Conservation (phyloP, 2,329 filamentous ascomycete genomes). For the Cladosporium sp. region DNA sequence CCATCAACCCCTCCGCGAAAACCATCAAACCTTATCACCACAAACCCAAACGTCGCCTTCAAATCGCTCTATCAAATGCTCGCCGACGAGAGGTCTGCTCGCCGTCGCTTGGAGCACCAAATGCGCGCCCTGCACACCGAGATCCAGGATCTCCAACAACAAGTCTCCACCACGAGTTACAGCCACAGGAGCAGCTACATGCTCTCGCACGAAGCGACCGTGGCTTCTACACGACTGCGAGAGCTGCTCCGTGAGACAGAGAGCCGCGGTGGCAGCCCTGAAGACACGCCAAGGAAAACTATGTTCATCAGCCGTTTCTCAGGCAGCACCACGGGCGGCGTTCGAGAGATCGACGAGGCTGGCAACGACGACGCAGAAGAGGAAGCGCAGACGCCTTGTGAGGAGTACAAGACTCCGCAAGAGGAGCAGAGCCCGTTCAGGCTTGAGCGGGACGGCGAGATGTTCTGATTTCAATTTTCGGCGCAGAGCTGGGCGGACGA, state of each 20-base stretch:
- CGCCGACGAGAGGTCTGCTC: conserved; percentile 31
- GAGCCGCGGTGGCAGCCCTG: conserved; percentile 10
- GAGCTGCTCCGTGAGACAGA: conserved; percentile 25
- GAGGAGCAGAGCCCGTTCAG: conserved; percentile 23
- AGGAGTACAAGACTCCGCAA: conserved; percentile 24
- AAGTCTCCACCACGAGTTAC: conserved; percentile 20
- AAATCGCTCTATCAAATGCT: conserved; percentile 33
- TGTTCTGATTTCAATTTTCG: conserved; percentile 19
- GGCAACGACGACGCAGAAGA: conserved; percentile 14
- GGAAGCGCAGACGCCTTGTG: conserved; percentile 21
- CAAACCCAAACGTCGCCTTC: conserved; percentile 21
- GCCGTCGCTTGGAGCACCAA: conserved; percentile 29
- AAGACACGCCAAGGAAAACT: conserved; percentile 7
- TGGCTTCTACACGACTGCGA: conserved; percentile 15
- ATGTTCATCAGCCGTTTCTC: conserved; percentile 4
- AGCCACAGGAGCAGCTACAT: conserved; percentile 24
- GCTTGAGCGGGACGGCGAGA: conserved; percentile 17
- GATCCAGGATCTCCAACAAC: conserved; percentile 27
- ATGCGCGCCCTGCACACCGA: conserved; percentile 24
- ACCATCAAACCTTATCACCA: conserved; percentile 4
- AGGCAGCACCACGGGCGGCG: conserved; percentile 8
- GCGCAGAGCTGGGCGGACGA: no score
- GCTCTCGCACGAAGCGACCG: conserved; percentile 12
- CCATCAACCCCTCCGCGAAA: not conserved
- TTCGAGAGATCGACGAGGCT: conserved; percentile 23